These are phyloP conservation scores for Didymella lethalis DNA, from an alignment of 2,329 filamentous ascomycete species.

Conservation along the genomic window DNA sequence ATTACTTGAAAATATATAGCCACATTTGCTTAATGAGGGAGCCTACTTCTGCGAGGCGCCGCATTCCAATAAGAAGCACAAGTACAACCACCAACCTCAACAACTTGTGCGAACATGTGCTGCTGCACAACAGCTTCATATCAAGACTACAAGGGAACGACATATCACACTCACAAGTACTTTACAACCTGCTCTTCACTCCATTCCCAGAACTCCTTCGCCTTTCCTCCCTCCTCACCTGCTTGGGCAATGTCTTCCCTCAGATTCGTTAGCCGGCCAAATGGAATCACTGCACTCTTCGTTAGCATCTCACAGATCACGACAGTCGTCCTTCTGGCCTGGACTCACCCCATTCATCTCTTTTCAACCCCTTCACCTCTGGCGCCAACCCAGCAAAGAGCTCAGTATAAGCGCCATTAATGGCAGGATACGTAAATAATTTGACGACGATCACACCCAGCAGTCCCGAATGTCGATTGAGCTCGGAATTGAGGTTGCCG, in stretches of 20 bases:
- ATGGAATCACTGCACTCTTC: constrained; percentile 54
- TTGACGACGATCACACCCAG: constrained; percentile 5
- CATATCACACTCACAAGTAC: constrained; percentile 20
- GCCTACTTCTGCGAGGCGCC: not conserved
- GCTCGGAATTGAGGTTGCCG: constrained; percentile 43
- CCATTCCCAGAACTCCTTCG: constrained; percentile 57
- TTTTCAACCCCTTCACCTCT: constrained; percentile 26
- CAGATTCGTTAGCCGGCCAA: constrained; percentile 49
- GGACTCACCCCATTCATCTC: constrained; percentile 42
- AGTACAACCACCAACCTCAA: not conserved
- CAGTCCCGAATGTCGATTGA: constrained; percentile 44
- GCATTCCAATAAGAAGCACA: not conserved
- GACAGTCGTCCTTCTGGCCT: not conserved
- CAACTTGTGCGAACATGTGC: not conserved
- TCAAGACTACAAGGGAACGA: not conserved
- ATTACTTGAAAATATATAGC: not conserved
- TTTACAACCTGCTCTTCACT: constrained; percentile 47
- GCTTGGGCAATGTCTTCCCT: constrained; percentile 39
- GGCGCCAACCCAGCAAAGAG: constrained; percentile 35
- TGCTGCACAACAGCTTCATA: not conserved
- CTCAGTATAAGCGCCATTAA: constrained; percentile 39
- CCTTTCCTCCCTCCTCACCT: constrained; percentile 38
- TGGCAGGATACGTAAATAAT: constrained; percentile 22
- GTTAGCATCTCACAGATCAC: not conserved
- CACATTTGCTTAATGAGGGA: not conserved